These are phyloP conservation scores for Globisporangium uncinulatum DNA, from an alignment of 352 stramenopile genomes.

Conservation along the genomic window DNA sequence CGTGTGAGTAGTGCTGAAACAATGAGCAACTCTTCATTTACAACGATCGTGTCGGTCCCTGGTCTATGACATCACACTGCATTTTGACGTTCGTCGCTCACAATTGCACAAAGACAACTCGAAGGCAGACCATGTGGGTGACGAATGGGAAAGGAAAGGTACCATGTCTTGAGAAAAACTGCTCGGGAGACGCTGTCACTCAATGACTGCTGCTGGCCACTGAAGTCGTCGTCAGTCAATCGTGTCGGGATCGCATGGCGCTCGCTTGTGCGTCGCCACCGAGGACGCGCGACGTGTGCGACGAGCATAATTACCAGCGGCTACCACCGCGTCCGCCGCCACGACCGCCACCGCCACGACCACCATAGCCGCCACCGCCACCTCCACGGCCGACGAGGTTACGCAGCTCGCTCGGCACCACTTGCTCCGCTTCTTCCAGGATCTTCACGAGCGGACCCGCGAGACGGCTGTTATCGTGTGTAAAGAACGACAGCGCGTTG, in stretches of 20 bases:
- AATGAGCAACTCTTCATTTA: no score
- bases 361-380: constrained; percentile 42
- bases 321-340: constrained; percentile 16
- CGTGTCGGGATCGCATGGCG: neutral
- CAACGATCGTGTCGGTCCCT: no score
- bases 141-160: no score
- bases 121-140: no score
- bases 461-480: constrained; percentile 81
- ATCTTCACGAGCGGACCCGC: constrained; percentile 87
- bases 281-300: neutral
- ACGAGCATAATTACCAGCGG: constrained; percentile 38
- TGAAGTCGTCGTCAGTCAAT: no score
- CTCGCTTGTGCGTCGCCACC: no score
- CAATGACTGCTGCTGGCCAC: no score
- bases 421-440: constrained; percentile 82
- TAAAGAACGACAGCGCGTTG: constrained; percentile 94
- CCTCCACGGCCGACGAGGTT: constrained; percentile 55
- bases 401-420: constrained; percentile 83
- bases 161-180: no score
- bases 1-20: neutral
- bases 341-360: constrained; percentile 50
- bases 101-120: no score
- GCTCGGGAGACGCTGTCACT: no score
- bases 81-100: no score
- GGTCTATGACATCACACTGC: neutral